Percentiles rank a stretch among this genome's conserved stretches.
These are phyloP conservation scores for Funneliformis caledonium DNA, from an alignment of 371 early-diverging fungal species.

Conservation along the genomic window DNA sequence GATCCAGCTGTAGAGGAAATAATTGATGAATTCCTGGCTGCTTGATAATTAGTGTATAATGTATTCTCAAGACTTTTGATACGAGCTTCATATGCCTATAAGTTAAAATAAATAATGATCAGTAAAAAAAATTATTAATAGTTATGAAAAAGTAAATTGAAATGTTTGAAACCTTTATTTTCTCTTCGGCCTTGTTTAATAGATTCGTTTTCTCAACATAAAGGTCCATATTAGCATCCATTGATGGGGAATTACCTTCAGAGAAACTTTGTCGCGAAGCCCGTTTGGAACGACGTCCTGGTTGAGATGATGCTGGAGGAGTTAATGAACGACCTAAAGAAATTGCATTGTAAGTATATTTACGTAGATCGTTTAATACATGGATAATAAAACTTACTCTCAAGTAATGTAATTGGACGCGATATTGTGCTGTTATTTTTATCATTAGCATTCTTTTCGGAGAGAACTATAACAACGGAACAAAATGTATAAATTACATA, in stretches of 20 bases:
- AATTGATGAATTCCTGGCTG: conserved; percentile 20
- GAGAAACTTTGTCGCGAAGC: conserved; percentile 27
- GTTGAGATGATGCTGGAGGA: neutral
- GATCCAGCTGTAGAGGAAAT: neutral
- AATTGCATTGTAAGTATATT: too few relatives aligned
- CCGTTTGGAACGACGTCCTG: conserved; percentile 6
- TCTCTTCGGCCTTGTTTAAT: conserved; percentile 45
- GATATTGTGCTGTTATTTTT: neutral
- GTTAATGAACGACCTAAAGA: neutral
- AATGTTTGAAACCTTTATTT: conserved; percentile 44
- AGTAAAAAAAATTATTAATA: neutral
- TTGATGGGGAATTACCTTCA: neutral
- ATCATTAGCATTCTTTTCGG: neutral
- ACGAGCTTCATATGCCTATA: conserved; percentile 52
- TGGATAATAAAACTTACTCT: neutral
- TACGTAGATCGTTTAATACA: too few relatives aligned
- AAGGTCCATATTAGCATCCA: conserved; percentile 36
- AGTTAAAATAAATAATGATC: neutral
- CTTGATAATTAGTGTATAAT: conserved; percentile 50
- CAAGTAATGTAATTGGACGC: neutral
- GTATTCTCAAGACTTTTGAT: conserved; percentile 54
- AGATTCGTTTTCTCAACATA: conserved; percentile 51
- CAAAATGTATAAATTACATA: neutral
- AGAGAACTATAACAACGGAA: neutral
- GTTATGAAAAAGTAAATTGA: neutral